Evolutionary conservation across 768 basidiomycete species (phyloP), one percentile per base, ranked within the genome.

Genomic region (Boletus vermiculosoides): DNA sequence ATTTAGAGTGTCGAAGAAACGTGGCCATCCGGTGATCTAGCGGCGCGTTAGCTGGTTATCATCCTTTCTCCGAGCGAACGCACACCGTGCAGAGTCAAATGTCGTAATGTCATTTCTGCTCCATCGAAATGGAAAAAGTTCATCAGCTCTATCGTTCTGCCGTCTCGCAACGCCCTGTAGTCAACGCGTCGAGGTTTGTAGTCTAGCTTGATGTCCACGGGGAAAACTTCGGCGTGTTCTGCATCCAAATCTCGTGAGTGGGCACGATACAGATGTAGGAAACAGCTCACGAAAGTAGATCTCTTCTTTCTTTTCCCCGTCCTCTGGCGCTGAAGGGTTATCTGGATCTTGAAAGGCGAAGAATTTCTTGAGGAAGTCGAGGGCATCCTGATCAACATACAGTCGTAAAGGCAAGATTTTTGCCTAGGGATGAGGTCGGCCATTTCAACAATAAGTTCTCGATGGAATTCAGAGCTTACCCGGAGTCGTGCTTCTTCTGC

Each of bases 41-140:
- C n/a, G 7, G 25, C n/a, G 41, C 3, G 23, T 70, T 22, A 71
- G 53, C 28, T 30, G 33, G 28, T 28, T 59, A 37, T 41, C 25
- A 15, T 30, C 18, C 42, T 54, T 28, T 33, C 39, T 34, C 16
- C n/a, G 46, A 60, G 18, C 20, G 42, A 15, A 79, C 92, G 67
- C 70, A 98, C 95, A 31, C 97, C 97, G 57, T 88, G 84, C 33
- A 98, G 71, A 18, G 92, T 93, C 60, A 98, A 88, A 66, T 97
- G 94, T 55, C 97, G 81, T 51, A 99, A 73, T 0, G 94, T 97
- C 94, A 99, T 98, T 72, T 98, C 97, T 4, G 96, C 91, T 0
- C 93, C 95, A 64, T 98, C 97, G 62, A 98, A 99, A 74, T 98
- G 95, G 87, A 99, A 99, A 73, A 99, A 98, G 70, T 99, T 99